Base-by-base conservation (phyloP, 202 grass and related monocot genomes). In the Elaeis oleifera region DNA sequence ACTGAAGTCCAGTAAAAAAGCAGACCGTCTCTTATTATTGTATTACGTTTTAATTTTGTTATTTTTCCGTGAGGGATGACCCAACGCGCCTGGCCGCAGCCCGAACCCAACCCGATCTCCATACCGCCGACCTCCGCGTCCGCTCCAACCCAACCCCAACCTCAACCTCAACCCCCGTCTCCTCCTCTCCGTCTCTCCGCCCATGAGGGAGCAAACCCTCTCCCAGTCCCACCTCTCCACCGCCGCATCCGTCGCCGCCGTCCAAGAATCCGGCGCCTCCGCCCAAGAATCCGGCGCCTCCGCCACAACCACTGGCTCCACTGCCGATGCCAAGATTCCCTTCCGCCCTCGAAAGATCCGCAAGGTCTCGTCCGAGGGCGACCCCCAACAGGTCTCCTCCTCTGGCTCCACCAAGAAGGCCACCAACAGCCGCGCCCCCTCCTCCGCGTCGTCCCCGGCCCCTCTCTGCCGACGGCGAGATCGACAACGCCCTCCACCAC, bases 151-250 rank as follows among this genome's bases (percentile, higher is more conserved):
- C 23, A 28, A n/a, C 58, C 9, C 49, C 16, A 9, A 19, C 63
- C 25, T 16, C 23, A 28, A n/a, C 59, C 9, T 28, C 11, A 9
- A 19, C 63, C 55, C 3, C 49, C 69, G 23, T 19, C 44, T 16
- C 18, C 68, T 24, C 53, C 56, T 67, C 49, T 5, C 54, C 69
- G 23, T 51, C 44, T 16, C 27, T 56, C 18, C 49, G 51, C 65
- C 77, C 85, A 89, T 84, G 85, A 73, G 80, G 60, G 80, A 88
- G 59, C 68, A 76, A 76, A 65, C 80, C 63, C 72, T 76, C 68
- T 73, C 68, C 65, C 71, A 74, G 61, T 71, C 76, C 54, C 68
- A 44, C 50, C 19, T 60, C 67, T 55, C 36, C 36, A 44, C 36
- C 36, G 36, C 36, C 36, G 1, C 36, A 1, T 44, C 36, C 36